Percentiles rank a stretch among this genome's conserved stretches.
Conservation (phyloP, 768 basidiomycete species). For the Lactifluus hygrophoroides region DNA sequence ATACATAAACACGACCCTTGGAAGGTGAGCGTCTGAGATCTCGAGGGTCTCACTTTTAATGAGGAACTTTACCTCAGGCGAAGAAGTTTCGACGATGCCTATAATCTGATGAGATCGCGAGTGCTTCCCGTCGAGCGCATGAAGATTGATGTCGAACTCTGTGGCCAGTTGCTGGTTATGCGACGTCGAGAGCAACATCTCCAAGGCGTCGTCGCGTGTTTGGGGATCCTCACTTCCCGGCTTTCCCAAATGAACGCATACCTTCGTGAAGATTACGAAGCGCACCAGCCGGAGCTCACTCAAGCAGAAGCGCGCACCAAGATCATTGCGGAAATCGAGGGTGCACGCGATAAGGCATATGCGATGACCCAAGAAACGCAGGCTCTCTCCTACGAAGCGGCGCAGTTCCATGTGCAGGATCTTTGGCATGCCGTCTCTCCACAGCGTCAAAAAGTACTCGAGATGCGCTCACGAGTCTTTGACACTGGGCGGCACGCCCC, state of each 20-base stretch:
- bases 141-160: slow-evolving; percentile 72
- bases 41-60: neutral
- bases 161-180: slow-evolving; percentile 66
- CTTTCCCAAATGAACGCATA: slow-evolving; percentile 47
- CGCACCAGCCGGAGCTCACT: slow-evolving; percentile 40
- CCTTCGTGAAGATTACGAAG: slow-evolving; percentile 52
- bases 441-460: slow-evolving; percentile 54
- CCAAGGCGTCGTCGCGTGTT: slow-evolving; percentile 49
- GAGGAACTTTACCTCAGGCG: slow-evolving; percentile 31
- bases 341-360: slow-evolving; percentile 41
- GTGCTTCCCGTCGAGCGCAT: slow-evolving; percentile 54
- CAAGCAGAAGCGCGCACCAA: slow-evolving; percentile 39
- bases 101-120: slow-evolving; percentile 38
- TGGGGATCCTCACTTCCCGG: slow-evolving; percentile 45
- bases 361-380: slow-evolving; percentile 51
- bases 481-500: slow-evolving; percentile 48
- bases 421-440: slow-evolving; percentile 59
- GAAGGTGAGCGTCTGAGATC: neutral
- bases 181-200: slow-evolving; percentile 59
- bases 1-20: neutral
- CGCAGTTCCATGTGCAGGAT: slow-evolving; percentile 55
- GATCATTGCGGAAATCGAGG: slow-evolving; percentile 44
- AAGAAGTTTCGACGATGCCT: slow-evolving; percentile 58
- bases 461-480: slow-evolving; percentile 59
- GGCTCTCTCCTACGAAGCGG: slow-evolving; percentile 63